Conservation (phyloP, 345 rosid species). For the Eucalyptus urophylla region DNA sequence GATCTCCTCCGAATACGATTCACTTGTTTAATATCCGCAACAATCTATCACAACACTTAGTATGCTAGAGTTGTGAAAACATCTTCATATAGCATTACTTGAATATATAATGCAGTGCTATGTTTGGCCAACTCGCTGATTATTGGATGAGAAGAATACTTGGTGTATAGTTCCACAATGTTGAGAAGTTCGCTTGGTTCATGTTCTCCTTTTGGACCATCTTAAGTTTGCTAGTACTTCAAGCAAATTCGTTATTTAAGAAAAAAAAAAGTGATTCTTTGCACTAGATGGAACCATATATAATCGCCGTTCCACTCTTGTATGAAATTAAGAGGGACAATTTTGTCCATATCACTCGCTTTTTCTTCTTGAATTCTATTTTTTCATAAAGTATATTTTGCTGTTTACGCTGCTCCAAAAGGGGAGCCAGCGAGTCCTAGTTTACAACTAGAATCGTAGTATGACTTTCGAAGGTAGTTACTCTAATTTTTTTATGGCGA, state of each 20-base stretch:
- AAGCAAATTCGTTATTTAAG: too few species aligned
- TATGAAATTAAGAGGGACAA: not conserved
- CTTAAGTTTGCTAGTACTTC: not conserved
- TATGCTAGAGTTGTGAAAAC: not conserved
- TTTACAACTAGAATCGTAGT: too few species aligned
- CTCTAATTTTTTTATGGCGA: not conserved
- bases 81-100: too few species aligned
- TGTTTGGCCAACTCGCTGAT: not conserved
- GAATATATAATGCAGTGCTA: not conserved
- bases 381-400: too few species aligned
- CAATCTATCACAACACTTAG: not conserved
- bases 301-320: too few species aligned
- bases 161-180: not conserved
- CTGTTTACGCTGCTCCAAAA: not conserved
- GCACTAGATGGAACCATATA: too few species aligned
- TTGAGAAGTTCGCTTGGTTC: not conserved
- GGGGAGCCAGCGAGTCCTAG: not conserved
- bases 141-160: not conserved
- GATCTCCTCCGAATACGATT: not conserved
- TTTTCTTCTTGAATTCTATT: too few species aligned
- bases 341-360: not conserved
- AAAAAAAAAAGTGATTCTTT: too few species aligned
- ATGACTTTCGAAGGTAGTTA: too few species aligned
- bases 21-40: not conserved
- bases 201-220: not conserved